A percentile compares a stretch with the other conserved stretches of the same genome.
phyloP scores from a whole-genome alignment of 2,329 filamentous ascomycete genomes.

The Phialophora verrucosa region DNA sequence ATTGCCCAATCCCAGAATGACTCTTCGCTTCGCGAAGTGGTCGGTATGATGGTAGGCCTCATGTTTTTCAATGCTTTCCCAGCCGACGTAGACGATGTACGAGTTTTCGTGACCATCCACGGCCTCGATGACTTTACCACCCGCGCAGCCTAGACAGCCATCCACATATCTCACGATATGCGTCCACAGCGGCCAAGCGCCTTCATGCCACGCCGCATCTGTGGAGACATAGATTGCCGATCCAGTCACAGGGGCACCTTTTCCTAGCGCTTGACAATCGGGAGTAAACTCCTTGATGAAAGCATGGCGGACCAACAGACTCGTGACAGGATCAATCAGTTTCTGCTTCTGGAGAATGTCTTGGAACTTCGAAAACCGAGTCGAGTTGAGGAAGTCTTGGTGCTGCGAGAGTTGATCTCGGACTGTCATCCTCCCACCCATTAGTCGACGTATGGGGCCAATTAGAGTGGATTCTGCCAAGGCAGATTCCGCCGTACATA shows the following conservation, averaged over 20 bases:
- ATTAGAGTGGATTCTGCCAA: background rate
- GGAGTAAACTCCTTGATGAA: conserved; percentile 41
- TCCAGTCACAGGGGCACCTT: conserved; percentile 41
- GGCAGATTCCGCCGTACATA: background rate
- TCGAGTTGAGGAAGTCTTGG: conserved; percentile 39
- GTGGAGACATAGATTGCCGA: conserved; percentile 44
- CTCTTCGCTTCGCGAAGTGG: conserved; percentile 42
- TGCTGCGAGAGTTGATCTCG: conserved; percentile 38
- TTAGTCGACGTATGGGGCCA: background rate
- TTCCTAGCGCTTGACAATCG: conserved; percentile 30
- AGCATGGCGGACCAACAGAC: conserved; percentile 32
- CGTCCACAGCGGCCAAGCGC: conserved; percentile 42
- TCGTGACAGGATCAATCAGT: conserved; percentile 12
- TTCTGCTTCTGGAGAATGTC: conserved; percentile 25
- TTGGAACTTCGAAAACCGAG: conserved; percentile 34
- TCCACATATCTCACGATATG: conserved; percentile 40
- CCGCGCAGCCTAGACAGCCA: conserved; percentile 45
- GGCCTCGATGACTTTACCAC: conserved; percentile 44
- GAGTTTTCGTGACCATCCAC: conserved; percentile 41
- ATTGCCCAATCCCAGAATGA: conserved; percentile 43
- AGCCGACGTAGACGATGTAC: conserved; percentile 47
- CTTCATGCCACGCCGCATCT: conserved; percentile 32
- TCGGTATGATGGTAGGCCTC: conserved; percentile 46
- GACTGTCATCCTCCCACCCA: conserved; percentile 22
- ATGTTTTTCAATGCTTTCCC: conserved; percentile 45